Evolutionary conservation across 108 stramenopile genomes (phyloP).

Genomic region (Cyclotella baltica): DNA sequence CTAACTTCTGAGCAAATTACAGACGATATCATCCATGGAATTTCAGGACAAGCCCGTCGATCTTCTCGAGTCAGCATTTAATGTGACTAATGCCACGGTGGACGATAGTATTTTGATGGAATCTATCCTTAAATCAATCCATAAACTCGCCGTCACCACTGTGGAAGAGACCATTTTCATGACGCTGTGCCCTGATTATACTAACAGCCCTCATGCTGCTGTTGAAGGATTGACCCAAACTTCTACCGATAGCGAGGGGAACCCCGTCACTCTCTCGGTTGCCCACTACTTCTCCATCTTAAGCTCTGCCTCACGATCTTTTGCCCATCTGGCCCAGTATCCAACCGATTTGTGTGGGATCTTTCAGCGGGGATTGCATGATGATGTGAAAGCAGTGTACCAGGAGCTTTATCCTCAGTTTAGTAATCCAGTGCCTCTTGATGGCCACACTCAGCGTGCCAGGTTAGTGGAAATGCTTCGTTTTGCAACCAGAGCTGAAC

Average conservation of each 20-base stretch:
- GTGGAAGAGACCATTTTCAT: background rate
- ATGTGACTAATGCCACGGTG: background rate
- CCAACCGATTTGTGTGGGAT: background rate
- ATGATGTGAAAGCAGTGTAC: background rate
- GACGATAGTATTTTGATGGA: background rate
- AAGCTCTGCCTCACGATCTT: background rate
- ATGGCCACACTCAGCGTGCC: no score
- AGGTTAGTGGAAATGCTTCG: no score
- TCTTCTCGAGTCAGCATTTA: background rate
- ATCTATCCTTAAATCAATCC: background rate
- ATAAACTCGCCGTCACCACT: background rate
- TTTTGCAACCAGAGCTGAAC: no score
- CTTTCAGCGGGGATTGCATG: background rate
- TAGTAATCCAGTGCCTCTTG: no score
- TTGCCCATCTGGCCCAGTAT: background rate
- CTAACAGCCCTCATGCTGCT: background rate
- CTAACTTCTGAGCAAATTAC: background rate
- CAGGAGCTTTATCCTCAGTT: background rate
- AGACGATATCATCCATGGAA: background rate
- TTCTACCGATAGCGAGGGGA: background rate
- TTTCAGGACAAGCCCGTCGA: background rate
- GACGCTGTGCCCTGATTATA: background rate
- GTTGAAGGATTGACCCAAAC: background rate
- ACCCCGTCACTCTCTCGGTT: background rate
- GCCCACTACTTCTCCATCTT: background rate